phyloP scores from a whole-genome alignment of 1,284 basidiomycete species.

The Leccinum cinnamomeum region DNA sequence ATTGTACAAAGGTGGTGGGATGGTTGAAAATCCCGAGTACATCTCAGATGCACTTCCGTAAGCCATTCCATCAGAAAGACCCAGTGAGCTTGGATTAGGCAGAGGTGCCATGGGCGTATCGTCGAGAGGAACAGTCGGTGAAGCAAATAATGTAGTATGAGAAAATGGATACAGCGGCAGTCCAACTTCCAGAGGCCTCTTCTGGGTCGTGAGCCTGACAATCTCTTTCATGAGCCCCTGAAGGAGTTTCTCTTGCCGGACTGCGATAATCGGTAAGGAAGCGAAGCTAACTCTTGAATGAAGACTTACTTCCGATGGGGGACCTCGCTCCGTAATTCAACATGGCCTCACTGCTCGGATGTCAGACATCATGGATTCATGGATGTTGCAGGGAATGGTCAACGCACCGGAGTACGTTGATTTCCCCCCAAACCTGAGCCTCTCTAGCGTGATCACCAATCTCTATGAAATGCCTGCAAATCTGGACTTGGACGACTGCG shows the following conservation, averaged over 20 bases:
- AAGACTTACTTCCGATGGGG: constrained; percentile 73
- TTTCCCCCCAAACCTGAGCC: constrained; percentile 78
- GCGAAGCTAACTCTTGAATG: constrained; percentile 1
- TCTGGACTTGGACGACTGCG: constrained; percentile 78
- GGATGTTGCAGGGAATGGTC: constrained; percentile 1
- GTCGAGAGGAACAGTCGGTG: constrained; percentile 26
- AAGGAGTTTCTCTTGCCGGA: constrained; percentile 76
- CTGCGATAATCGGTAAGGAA: constrained; percentile 39
- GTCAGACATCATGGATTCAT: constrained; percentile 13
- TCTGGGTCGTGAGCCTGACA: constrained; percentile 75
- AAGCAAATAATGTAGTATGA: constrained; percentile 60
- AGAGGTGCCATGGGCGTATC: constrained; percentile 40
- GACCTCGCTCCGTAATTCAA: constrained; percentile 73
- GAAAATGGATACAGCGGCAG: constrained; percentile 80
- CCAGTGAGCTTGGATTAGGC: constrained; percentile 30
- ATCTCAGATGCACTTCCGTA: constrained; percentile 12
- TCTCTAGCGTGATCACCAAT: constrained; percentile 67
- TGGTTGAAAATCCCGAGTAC: constrained; percentile 12
- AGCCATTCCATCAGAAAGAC: constrained; percentile 12
- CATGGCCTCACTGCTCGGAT: constrained; percentile 65
- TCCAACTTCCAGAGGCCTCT: constrained; percentile 72
- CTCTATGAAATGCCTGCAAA: constrained; percentile 82
- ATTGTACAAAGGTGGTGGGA: constrained; percentile 11
- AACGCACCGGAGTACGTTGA: constrained; percentile 70
- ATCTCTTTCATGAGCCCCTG: constrained; percentile 83